Conservation (phyloP, 192 early-diverging fungal species). For the Helicostylum pulchrum region DNA sequence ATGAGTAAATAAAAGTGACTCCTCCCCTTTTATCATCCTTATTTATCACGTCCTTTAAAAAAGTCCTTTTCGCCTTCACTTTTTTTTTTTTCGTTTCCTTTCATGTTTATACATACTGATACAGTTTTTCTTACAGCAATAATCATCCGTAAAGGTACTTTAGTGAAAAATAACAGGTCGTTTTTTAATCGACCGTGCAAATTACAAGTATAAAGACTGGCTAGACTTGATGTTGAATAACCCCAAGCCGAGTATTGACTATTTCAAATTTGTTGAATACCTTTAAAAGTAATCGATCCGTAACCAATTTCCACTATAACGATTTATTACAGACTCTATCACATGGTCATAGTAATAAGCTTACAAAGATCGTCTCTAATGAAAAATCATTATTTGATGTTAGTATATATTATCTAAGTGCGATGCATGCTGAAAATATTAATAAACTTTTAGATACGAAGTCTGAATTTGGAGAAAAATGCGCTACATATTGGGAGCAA, state of each 20-base stretch:
- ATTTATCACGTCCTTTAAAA: too few relatives aligned
- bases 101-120: too few relatives aligned
- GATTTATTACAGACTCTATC: constrained; percentile 1
- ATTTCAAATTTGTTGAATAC: constrained; percentile 10
- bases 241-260: constrained; percentile 7
- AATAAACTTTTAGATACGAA: constrained; percentile 2
- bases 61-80: too few relatives aligned
- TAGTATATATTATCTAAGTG: constrained; percentile 10
- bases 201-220: constrained; percentile 13
- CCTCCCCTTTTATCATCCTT: too few relatives aligned
- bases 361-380: background rate
- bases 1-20: too few relatives aligned
- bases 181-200: too few relatives aligned
- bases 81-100: too few relatives aligned
- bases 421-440: background rate
- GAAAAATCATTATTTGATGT: background rate
- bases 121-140: too few relatives aligned
- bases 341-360: constrained; percentile 4
- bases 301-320: constrained; percentile 1
- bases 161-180: too few relatives aligned
- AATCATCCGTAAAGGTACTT: too few relatives aligned
- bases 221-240: constrained; percentile 2
- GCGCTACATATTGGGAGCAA: background rate
- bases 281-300: constrained; percentile 4
- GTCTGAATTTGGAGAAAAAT: background rate